These are phyloP conservation scores for Serendipita sp. DNA, from an alignment of 768 basidiomycete species.

Conservation along the genomic window DNA sequence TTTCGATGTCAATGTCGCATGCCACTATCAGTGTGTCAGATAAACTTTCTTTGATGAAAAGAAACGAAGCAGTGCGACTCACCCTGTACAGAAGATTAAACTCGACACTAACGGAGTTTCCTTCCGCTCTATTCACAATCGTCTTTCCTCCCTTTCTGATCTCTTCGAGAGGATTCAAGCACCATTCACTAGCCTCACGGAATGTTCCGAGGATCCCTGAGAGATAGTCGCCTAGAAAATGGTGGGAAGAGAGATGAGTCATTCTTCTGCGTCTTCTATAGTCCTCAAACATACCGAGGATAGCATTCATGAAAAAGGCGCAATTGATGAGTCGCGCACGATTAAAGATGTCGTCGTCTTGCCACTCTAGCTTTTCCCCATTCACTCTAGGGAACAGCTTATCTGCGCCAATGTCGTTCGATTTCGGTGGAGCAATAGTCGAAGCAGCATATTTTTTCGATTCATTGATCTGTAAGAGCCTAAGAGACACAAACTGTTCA, in stretches of 20 bases:
- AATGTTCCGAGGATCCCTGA: conserved; percentile 55
- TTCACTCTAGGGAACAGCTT: background rate
- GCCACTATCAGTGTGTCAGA: conserved; percentile 29
- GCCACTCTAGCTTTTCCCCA: conserved; percentile 17
- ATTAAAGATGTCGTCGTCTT: conserved; percentile 68
- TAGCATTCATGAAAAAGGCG: conserved; percentile 13
- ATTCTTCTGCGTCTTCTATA: background rate
- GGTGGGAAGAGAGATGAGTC: conserved; percentile 24
- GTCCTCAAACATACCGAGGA: background rate
- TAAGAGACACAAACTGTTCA: conserved; percentile 48
- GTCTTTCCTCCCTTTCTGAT: conserved; percentile 36
- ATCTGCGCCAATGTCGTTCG: background rate
- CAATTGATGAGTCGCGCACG: conserved; percentile 58
- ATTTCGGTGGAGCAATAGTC: background rate
- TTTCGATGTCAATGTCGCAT: conserved; percentile 37
- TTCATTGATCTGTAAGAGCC: conserved; percentile 55
- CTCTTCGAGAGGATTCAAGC: conserved; percentile 54
- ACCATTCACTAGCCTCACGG: conserved; percentile 47
- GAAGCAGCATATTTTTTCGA: conserved; percentile 26
- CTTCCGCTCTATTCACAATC: conserved; percentile 55
- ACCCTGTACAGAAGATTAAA: conserved; percentile 61
- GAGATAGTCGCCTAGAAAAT: conserved; percentile 41
- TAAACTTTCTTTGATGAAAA: conserved; percentile 13
- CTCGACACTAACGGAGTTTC: conserved; percentile 62
- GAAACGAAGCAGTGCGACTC: conserved; percentile 5